Conservation (phyloP, 2,329 filamentous ascomycete genomes). For the Colletotrichum sidae region DNA sequence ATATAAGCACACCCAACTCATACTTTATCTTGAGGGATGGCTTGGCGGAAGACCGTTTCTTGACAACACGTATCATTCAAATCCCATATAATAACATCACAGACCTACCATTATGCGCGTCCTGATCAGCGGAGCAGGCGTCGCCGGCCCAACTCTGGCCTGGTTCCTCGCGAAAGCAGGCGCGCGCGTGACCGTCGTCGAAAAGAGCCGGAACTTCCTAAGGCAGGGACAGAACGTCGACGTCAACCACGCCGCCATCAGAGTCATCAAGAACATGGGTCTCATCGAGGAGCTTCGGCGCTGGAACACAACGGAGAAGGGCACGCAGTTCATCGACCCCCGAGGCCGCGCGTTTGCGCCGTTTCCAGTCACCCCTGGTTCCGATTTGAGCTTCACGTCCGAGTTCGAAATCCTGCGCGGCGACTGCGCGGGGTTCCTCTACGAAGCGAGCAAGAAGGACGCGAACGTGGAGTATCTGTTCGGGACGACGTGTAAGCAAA, state of each 20-base stretch:
- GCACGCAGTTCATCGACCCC: constrained; percentile 57
- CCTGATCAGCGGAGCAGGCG: constrained; percentile 39
- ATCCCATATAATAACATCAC: no score
- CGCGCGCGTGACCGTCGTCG: constrained; percentile 19
- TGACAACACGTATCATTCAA: no score
- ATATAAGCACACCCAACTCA: no score
- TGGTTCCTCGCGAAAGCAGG: constrained; percentile 21
- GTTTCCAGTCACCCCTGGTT: constrained; percentile 53
- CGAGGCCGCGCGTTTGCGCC: constrained; percentile 50
- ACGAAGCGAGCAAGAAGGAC: constrained; percentile 46
- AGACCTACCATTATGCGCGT: constrained; percentile 1
- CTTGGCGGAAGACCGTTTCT: no score
- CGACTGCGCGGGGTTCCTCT: constrained; percentile 62
- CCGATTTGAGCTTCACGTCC: constrained; percentile 57
- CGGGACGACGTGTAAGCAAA: constrained; percentile 29
- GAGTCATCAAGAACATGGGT: constrained; percentile 51
- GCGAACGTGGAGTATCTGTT: constrained; percentile 45
- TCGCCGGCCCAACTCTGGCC: constrained; percentile 22
- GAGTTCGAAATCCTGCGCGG: constrained; percentile 72
- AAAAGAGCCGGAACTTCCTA: constrained; percentile 5
- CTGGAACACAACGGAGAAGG: constrained; percentile 59
- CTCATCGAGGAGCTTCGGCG: constrained; percentile 50
- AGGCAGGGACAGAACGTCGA: constrained; percentile 17
- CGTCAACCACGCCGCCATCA: constrained; percentile 45
- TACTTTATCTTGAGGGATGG: no score